Evolutionary conservation across 441 rosid species (phyloP), one percentile per base, ranked within the genome.

Genomic region (Euphorbia celastroides): DNA sequence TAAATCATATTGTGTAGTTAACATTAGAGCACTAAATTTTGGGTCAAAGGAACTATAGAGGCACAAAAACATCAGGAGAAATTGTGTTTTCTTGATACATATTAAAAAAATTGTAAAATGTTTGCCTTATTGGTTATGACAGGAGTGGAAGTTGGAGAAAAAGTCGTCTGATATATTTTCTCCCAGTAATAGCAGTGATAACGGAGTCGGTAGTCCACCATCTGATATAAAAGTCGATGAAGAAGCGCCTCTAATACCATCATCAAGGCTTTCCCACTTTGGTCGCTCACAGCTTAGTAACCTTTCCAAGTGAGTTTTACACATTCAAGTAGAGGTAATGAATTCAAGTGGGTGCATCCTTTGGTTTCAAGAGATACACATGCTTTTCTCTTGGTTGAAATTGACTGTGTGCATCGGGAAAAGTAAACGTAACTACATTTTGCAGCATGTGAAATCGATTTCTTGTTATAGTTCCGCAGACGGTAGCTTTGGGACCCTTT

Each of bases 111-210:
- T 20, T 5, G 2, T 26, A 27, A 14, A 1, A 17, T 56, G 32
- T 19, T 26, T 59, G 60, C 6, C 20, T 23, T 25, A 41, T 50
- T 3, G 60, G 57, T 71, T 64, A 19, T 66, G 41, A 60, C 88
- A 92, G 99, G 98, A 92, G 20, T 87, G 92, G 90, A 95, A 87
- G 82, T 67, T 87, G 76, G 98, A 92, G 79, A 95, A 94, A 91
- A 94, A 88, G 79, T 90, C 98, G 26, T 90, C 97, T 12, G 97
- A 92, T 71, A 75, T 85, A 41, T 92, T 74, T 76, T 70, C 32
- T 22, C 99, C 96, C 9, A 81, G 66, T 60, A 82, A 60, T 70
- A 75, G 76, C 67, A 74, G 60, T 14, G 87, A 83, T 70, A 77
- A 34, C 44, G 81, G 85, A 61, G 82, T 79, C 26, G 74, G 75